Evolutionary conservation across 768 basidiomycete genomes (phyloP).

Genomic region (Tylopilus intermedius): DNA sequence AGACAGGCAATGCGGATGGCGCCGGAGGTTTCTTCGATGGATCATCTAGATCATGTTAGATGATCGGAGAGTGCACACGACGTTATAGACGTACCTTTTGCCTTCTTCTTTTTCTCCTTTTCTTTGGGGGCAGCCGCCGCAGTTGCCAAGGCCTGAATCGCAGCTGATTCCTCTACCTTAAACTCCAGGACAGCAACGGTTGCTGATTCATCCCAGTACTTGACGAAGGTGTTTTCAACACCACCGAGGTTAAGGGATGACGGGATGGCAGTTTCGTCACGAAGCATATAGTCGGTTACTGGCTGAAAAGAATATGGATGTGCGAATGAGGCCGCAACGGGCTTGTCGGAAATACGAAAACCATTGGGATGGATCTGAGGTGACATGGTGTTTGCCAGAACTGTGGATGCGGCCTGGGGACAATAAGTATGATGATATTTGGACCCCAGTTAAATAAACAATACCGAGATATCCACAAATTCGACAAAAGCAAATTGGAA

Average conservation of each 20-base stretch:
- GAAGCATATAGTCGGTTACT: constrained; percentile 64
- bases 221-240: constrained; percentile 65
- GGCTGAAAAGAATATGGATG: constrained; percentile 88
- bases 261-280: constrained; percentile 71
- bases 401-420: constrained; percentile 69
- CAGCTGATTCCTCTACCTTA: constrained; percentile 59
- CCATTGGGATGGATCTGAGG: constrained; percentile 86
- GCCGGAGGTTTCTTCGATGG: constrained; percentile 37
- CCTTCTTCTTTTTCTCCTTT: constrained; percentile 51
- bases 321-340: constrained; percentile 90
- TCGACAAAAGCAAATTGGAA: constrained; percentile 96
- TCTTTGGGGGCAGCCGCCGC: constrained; percentile 52
- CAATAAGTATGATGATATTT: constrained; percentile 7
- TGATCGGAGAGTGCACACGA: neutral
- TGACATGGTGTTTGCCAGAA: constrained; percentile 84
- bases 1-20: constrained; percentile 66
- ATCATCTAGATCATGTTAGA: constrained; percentile 29
- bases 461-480: constrained; percentile 78
- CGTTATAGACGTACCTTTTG: constrained; percentile 39
- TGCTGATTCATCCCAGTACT: constrained; percentile 91
- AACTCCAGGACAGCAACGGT: constrained; percentile 73
- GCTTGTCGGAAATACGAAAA: constrained; percentile 84
- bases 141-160: constrained; percentile 20
- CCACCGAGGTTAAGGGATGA: constrained; percentile 70
- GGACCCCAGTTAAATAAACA: neutral